Evolutionary conservation across 768 basidiomycete species (phyloP), one percentile per base, ranked within the genome.

Genomic region (Suillus paluster): DNA sequence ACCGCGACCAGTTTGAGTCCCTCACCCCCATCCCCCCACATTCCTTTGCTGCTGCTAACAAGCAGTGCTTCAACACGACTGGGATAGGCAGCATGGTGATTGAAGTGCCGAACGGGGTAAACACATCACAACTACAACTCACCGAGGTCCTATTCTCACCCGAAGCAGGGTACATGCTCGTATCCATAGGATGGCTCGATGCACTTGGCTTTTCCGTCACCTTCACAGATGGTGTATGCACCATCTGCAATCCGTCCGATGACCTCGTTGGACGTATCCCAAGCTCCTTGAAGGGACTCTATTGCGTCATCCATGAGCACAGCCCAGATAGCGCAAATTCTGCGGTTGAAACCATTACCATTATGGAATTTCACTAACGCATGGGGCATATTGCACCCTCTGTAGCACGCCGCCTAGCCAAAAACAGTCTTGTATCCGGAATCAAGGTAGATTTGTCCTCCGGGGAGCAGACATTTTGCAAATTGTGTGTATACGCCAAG

Each of bases 101-200:
- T 4, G 42, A 59, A 9, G 42, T 59, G 0, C 58, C 58, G 8
- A 59, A 59, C 11, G 45, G 58, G 0, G 5, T 63, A n/a, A 66
- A 73, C 48, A n/a, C 58, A 45, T 66, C 67, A 1, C 55, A 60
- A 14, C 6, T 19, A 6, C 6, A 15, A 11, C 68, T 80, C 19
- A 73, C 65, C 4, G 66, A 78, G 48, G 77, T 79, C 25, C 64
- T 80, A 6, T 78, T 79, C 58, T 71, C 77, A 7, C 78, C 75
- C 0, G 73, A 77, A 30, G 70, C 78, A 7, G 73, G 75, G 2
- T 78, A 77, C 60, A 80, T 75, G 14, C 70, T 81, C 2, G 64
- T 79, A 7, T 78, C 77, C 2, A 67, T 79, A 58, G 76, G 78
- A 5, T 34, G 64, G 30, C 73, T 81, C 11, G 77, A 80, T 54